Base-by-base conservation (phyloP, 2,329 filamentous ascomycete genomes). In the Waltergamsia citrina region DNA sequence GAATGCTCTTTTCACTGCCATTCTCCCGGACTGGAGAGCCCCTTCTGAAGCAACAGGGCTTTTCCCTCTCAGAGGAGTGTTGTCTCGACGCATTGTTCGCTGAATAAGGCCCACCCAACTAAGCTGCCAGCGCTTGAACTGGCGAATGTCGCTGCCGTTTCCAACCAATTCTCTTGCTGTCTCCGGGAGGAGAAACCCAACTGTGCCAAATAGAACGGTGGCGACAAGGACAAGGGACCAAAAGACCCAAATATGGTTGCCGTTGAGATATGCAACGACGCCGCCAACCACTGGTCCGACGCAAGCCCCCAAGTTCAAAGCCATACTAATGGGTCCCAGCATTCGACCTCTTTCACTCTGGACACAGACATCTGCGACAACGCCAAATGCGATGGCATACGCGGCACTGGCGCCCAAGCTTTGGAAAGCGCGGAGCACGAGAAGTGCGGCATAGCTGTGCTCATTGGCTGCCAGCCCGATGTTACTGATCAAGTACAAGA, bases 401-500 rank as follows among this genome's bases (percentile, higher is more conserved):
- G 19, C 18, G 4, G 22, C 34, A 17, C 34, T 32, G 15, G 34
- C 34, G 7, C 34, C 34, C 9, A 36, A 18, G 16, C 19, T 26
- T 23, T 36, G 27, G 6, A 36, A 6, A 14, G 34, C 34, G 10
- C 34, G 27, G 4, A 36, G 27, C 3, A 36, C 7, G 5, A 36
- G 29, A 8, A 31, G 19, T 5, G 14, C 15, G 21, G 27, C 18
- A 17, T 36, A 36, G 20, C n/a, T 24, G 11, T 26, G 18, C 4
- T 32, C 21, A 17, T 36, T 36, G 7, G 22, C 27, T 8, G 34
- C 27, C n/a, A 36, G 34, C 6, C 34, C 34, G n/a, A 36, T 23
- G 27, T 26, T 36, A 14, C 27, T 25, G 10, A 25, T n/a, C 17
- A 26, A 8, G 34, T 18, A 36, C 12, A 36, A 10, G 19, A 12